Base-by-base conservation (phyloP, 768 basidiomycete species). In the Tricholoma sp. region DNA sequence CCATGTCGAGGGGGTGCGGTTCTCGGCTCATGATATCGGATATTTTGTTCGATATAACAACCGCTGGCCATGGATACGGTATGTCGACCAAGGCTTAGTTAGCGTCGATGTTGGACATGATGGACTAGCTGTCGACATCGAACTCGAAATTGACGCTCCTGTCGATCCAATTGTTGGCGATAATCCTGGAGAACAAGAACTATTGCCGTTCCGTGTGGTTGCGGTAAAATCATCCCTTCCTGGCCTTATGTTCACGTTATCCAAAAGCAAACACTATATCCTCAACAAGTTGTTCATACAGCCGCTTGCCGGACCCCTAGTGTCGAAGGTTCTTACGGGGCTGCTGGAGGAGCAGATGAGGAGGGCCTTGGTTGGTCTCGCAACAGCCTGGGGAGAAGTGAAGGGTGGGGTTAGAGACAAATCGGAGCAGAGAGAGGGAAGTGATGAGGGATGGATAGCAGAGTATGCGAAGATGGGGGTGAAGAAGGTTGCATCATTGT, bases 211-310 rank as follows among this genome's bases (percentile, higher is more conserved):
- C 66, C 62, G 58, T 27, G 66, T 76, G 22, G 34, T 70, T 46
- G 64, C 69, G 54, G 72, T 76, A 6, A 54, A 67, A 22, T 66
- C 69, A 0, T 43, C 64, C 16, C 50, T 73, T 24, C 63, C 64
- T 4, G 71, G 70, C 5, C 63, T 75, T 6, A 58, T 60, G 4
- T 70, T 76, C 52, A 58, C 58, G 46, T 64, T 78, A 41, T 64
- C 69, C 29, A 54, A 71, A 54, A 75, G 73, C 59, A 66, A 69
- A 50, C 75, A 77, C 51, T 76, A 73, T 73, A 67, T 76, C 35
- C 52, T 76, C 19, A 76, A 76, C 60, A 76, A 71, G 22, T 46
- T 71, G 8, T 46, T 74, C 5, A 57, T 76, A 18, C 70, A 76
- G 55, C 74, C 71, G 0, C 66, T 76, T 18, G 70, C 71, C 0